Evolutionary conservation across 208 protist genomes (phyloP).

Genomic region (Leishmania martiniquensis): DNA sequence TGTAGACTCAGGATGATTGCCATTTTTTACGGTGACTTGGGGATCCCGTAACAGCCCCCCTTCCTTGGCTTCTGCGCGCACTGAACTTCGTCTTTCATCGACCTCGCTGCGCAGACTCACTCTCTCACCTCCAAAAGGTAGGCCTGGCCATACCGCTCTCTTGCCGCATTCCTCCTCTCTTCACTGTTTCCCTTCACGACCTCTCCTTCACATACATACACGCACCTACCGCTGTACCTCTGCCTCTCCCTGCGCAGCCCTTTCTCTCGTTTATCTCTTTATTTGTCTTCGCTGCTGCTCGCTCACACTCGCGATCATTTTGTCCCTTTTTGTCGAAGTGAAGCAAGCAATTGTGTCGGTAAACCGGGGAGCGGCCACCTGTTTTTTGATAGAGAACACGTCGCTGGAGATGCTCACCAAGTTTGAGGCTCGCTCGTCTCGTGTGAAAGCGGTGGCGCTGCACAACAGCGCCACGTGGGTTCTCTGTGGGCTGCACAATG

Average conservation of each 20-base stretch:
- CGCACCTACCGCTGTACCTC: neutral
- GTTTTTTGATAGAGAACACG: neutral
- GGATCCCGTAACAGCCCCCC: neutral
- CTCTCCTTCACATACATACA: neutral
- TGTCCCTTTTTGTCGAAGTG: neutral
- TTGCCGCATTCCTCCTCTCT: neutral
- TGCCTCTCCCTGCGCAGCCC: no score
- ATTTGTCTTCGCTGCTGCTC: neutral
- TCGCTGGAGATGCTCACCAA: conserved; percentile 90
- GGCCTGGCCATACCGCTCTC: neutral
- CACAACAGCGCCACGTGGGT: conserved; percentile 98
- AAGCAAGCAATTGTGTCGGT: no score
- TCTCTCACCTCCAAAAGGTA: neutral
- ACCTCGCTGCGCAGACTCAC: no score
- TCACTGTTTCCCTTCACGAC: no score
- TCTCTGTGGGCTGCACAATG: conserved; percentile 98
- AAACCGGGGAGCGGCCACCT: neutral
- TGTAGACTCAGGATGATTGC: neutral
- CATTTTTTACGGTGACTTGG: neutral
- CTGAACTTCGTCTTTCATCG: neutral
- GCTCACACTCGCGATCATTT: no score
- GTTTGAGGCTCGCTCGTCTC: conserved; percentile 97
- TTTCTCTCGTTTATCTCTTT: neutral
- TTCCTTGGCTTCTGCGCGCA: neutral
- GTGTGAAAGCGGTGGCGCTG: conserved; percentile 99